Conservation (phyloP, 176 grass and related monocot species). For the Hordeum vulgare region MorexV3_pseudomolecules_assembly NC_058524.1:127512896-127513395, state of each 20-base stretch:
- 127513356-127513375: too few species aligned
- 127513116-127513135: background rate
- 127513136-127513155: background rate
- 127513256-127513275: constrained; percentile 27
- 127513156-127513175: background rate
- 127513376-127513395: background rate
- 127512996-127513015: too few species aligned
- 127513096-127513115: background rate
- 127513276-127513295: background rate
- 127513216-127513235: background rate
- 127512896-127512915: too few species aligned
- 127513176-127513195: background rate
- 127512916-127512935: too few species aligned
- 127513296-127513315: constrained; percentile 36
- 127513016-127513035: background rate
- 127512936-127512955: too few species aligned
- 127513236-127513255: too few species aligned
- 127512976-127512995: too few species aligned
- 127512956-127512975: too few species aligned
- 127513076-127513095: background rate
- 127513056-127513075: background rate
- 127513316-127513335: constrained; percentile 15
- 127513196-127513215: background rate
- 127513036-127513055: background rate
- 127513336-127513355: background rate